Evolutionary conservation across 768 basidiomycete genomes (phyloP).

Genomic region (Naematelia aurantialba): DNA sequence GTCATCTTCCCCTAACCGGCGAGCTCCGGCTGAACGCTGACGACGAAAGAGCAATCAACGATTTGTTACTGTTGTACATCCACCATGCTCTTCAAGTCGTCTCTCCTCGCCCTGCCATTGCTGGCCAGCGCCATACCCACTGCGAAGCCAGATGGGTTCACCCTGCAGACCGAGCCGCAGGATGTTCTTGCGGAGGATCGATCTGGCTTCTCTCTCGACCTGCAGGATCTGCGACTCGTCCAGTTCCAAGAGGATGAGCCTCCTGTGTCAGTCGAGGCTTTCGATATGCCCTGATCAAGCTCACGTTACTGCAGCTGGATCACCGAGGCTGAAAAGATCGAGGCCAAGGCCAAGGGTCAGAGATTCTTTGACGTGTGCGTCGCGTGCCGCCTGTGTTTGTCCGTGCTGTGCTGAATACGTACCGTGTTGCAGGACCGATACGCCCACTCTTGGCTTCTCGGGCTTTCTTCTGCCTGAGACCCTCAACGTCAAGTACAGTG

Average conservation of each 20-base stretch:
- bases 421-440: conserved; percentile 61
- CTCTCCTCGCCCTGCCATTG: conserved; percentile 29
- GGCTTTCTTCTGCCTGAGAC: conserved; percentile 36
- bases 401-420: background rate
- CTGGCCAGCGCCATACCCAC: conserved; percentile 30
- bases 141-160: conserved; percentile 10
- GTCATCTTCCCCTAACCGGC: background rate
- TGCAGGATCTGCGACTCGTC: conserved; percentile 68
- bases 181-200: conserved; percentile 24
- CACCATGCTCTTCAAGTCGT: conserved; percentile 32
- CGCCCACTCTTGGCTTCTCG: conserved; percentile 53
- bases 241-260: conserved; percentile 63
- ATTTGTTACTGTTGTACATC: background rate
- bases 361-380: conserved; percentile 76
- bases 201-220: conserved; percentile 68
- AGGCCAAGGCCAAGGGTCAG: conserved; percentile 69
- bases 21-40: background rate
- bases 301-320: conserved; percentile 58
- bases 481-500: conserved; percentile 37
- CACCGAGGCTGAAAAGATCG: conserved; percentile 87
- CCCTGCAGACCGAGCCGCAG: conserved; percentile 19
- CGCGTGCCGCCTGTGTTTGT: background rate
- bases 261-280: conserved; percentile 53
- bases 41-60: background rate
- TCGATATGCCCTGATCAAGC: background rate